phyloP scores from a whole-genome alignment of 345 rosid genomes.

The Eucalyptus victrix region DNA sequence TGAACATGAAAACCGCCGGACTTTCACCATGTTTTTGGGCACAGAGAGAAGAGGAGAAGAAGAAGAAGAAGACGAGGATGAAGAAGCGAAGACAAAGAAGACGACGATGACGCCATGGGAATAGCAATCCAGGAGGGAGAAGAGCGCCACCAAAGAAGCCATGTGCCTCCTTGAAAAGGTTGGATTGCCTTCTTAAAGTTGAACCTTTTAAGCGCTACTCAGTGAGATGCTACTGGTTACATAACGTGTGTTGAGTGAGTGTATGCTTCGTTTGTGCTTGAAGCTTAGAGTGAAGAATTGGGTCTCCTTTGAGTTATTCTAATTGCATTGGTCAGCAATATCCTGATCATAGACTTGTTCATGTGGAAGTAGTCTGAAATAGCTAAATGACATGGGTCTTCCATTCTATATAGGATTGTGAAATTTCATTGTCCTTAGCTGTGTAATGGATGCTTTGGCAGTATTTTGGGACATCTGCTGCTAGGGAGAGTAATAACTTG shows the following conservation, averaged over 20 bases:
- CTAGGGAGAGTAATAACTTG: neutral
- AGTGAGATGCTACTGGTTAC: neutral
- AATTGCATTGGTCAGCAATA: neutral
- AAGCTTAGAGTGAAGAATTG: neutral
- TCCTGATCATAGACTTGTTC: neutral
- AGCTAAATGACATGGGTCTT: neutral
- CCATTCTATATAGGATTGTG: too few relatives aligned
- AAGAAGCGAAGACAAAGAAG: neutral
- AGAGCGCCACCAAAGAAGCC: constrained; percentile 79
- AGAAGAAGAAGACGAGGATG: neutral
- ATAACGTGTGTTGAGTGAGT: neutral
- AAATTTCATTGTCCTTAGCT: neutral
- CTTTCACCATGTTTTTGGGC: neutral
- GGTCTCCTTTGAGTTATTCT: neutral
- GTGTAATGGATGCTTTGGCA: neutral
- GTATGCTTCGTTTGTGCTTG: neutral
- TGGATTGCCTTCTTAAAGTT: neutral
- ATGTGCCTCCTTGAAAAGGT: constrained; percentile 77
- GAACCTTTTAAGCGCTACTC: neutral
- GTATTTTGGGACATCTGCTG: neutral
- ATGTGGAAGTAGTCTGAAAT: neutral
- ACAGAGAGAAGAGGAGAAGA: neutral
- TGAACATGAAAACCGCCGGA: neutral
- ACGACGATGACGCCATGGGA: constrained; percentile 61
- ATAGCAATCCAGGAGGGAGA: constrained; percentile 81